A percentile compares a stretch with the other conserved stretches of the same genome.
Evolutionary conservation across 2,329 filamentous ascomycete species (phyloP).

Genomic region (Capronia epimyces): DNA sequence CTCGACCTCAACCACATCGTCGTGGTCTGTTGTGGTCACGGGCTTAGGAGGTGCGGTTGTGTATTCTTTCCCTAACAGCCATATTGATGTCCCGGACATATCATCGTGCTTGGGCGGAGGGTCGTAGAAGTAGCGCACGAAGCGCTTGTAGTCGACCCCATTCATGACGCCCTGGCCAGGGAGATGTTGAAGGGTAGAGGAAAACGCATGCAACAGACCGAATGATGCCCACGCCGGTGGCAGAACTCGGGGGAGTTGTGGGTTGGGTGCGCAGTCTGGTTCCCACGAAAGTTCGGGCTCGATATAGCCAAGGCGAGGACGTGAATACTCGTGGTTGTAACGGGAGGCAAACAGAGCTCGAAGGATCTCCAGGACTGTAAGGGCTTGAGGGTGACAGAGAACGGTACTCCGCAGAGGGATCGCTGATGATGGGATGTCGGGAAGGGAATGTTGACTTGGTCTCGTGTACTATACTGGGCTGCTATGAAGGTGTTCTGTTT

Average conservation of each 20-base stretch:
- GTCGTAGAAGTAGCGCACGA: slow-evolving; percentile 90
- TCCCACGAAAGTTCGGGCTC: neutral
- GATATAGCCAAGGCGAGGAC: neutral
- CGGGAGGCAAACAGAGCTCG: slow-evolving; percentile 20
- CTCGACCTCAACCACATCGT: slow-evolving; percentile 30
- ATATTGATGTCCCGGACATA: slow-evolving; percentile 63
- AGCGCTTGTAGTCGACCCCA: slow-evolving; percentile 69
- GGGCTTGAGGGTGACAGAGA: neutral
- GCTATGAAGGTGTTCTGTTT: slow-evolving; percentile 1
- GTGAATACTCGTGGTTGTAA: slow-evolving; percentile 9
- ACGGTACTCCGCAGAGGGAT: neutral
- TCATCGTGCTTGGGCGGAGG: slow-evolving; percentile 78
- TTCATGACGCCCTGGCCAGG: slow-evolving; percentile 45
- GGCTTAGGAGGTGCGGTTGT: slow-evolving; percentile 30
- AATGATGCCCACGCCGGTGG: slow-evolving; percentile 7
- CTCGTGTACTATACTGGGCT: neutral
- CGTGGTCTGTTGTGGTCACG: slow-evolving; percentile 28
- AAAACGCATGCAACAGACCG: slow-evolving; percentile 23
- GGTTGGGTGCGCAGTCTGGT: neutral
- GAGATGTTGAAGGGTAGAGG: slow-evolving; percentile 18
- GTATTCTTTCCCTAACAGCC: slow-evolving; percentile 69
- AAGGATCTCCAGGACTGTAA: slow-evolving; percentile 18
- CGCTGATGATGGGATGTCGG: neutral
- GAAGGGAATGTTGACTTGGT: neutral
- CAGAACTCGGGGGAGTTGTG: neutral